Evolutionary conservation across 192 early-diverging fungal species (phyloP).

Genomic region (Oehlia diaphana): DNA sequence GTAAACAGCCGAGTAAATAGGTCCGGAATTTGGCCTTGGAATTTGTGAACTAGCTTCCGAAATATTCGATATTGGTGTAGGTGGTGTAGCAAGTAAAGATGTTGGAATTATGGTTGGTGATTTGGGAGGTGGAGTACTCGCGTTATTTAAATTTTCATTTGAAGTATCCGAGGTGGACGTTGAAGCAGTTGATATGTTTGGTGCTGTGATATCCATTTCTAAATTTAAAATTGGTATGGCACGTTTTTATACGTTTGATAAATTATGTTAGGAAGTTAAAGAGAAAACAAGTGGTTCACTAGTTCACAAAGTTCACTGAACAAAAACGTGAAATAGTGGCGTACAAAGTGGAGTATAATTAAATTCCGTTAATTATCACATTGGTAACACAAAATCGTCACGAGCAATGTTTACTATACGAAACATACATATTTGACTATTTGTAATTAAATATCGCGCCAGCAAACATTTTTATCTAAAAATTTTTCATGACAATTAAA

Average conservation of each 20-base stretch:
- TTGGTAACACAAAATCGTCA: background rate
- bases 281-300: background rate
- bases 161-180: background rate
- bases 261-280: background rate
- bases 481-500: no score
- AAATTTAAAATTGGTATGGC: background rate
- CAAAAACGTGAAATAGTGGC: background rate
- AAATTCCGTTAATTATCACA: background rate
- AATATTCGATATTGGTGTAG: background rate
- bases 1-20: constrained; percentile 58
- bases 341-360: background rate
- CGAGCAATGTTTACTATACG: no score
- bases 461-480: no score
- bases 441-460: no score
- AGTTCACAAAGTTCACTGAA: background rate
- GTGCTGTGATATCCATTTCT: constrained; percentile 2
- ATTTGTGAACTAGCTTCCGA: constrained; percentile 14
- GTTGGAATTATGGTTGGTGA: background rate
- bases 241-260: background rate
- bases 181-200: background rate
- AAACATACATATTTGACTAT: no score
- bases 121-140: background rate
- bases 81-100: background rate
- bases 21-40: constrained; percentile 30
- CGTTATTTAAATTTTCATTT: constrained; percentile 18